A percentile compares a stretch with the other conserved stretches of the same genome.
Conservation (phyloP, 768 basidiomycete species). For the Kockovaella imperatae region DNA sequence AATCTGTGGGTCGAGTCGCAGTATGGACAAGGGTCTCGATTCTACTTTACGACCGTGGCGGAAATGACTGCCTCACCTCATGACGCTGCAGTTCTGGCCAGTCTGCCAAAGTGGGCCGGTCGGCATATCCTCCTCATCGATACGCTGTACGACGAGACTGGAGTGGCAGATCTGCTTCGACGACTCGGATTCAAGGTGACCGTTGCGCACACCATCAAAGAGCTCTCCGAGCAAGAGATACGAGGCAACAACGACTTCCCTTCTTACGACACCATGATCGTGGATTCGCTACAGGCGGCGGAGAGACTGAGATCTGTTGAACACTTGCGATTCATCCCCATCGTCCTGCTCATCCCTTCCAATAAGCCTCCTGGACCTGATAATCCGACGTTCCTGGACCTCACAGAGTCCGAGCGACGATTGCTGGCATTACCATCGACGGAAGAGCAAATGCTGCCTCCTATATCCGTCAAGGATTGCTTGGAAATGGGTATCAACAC, state of each 20-base stretch:
- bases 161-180: constrained; percentile 65
- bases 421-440: constrained; percentile 38
- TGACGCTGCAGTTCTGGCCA: constrained; percentile 36
- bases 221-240: constrained; percentile 49
- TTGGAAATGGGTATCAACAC: constrained; percentile 92
- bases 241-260: constrained; percentile 76
- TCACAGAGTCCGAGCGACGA: constrained; percentile 32
- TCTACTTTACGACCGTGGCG: constrained; percentile 75
- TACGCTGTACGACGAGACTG: constrained; percentile 65
- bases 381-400: constrained; percentile 42
- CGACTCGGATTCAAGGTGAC: constrained; percentile 72
- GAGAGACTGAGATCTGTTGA: constrained; percentile 85
- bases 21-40: constrained; percentile 67
- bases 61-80: constrained; percentile 30
- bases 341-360: constrained; percentile 75
- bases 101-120: constrained; percentile 62
- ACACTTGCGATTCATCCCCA: constrained; percentile 90
- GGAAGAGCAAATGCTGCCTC: constrained; percentile 38
- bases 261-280: constrained; percentile 89
- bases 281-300: constrained; percentile 81
- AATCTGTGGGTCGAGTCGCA: constrained; percentile 99
- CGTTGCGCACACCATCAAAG: constrained; percentile 67
- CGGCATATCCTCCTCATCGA: constrained; percentile 89
- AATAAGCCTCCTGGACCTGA: constrained; percentile 51
- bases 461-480: constrained; percentile 79